Evolutionary conservation across 805 yeast genomes (phyloP).

Genomic region (Zygotorulaspora florentina): DNA sequence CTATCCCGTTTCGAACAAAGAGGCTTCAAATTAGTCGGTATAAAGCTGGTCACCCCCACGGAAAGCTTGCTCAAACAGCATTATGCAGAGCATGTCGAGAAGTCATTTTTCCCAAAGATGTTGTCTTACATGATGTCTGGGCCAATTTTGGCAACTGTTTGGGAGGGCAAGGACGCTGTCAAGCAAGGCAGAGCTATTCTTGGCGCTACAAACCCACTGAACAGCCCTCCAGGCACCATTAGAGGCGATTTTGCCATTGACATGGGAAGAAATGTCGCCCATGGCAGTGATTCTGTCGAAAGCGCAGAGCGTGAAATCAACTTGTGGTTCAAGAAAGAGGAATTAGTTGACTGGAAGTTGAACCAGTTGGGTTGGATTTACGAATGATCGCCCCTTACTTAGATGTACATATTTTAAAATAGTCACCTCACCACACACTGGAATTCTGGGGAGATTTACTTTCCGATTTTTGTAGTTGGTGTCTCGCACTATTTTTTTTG

Average conservation of each 20-base stretch:
- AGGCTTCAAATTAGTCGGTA: conserved; percentile 96
- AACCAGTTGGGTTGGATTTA: conserved; percentile 85
- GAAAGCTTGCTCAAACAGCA: conserved; percentile 86
- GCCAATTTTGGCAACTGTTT: conserved; percentile 97
- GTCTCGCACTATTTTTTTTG: no score
- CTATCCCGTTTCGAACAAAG: conserved; percentile 91
- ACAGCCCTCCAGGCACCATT: conserved; percentile 98
- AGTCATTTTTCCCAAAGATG: conserved; percentile 98
- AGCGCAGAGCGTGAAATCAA: conserved; percentile 92
- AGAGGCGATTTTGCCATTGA: conserved; percentile 99
- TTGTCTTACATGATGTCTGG: conserved; percentile 96
- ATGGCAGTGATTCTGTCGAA: conserved; percentile 99
- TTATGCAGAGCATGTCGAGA: conserved; percentile 90
- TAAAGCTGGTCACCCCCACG: conserved; percentile 84
- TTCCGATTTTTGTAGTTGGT: no score
- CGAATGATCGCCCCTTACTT: conserved; percentile 53
- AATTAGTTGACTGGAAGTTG: conserved; percentile 87
- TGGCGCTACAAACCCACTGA: conserved; percentile 99
- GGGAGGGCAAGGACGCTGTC: conserved; percentile 99
- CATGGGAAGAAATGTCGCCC: conserved; percentile 98
- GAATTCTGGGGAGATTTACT: no score
- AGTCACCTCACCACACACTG: no score
- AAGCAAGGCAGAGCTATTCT: conserved; percentile 96
- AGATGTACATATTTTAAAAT: conserved; percentile 3
- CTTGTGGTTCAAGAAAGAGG: conserved; percentile 98